Conservation (phyloP, 2,329 filamentous ascomycete species). For the Claviceps purpurea region DNA sequence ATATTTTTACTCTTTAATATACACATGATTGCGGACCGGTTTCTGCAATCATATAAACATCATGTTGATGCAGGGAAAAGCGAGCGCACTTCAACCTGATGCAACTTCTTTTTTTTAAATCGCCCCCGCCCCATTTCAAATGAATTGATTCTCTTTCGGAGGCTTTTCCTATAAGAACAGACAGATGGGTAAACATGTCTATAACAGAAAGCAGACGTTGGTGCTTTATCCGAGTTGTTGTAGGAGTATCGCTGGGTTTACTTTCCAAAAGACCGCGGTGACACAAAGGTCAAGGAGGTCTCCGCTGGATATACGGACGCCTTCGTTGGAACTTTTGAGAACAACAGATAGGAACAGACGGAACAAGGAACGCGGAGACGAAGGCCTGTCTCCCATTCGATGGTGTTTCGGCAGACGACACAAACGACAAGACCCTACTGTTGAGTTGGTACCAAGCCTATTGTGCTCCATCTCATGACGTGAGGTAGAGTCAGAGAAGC, state of each 20-base stretch:
- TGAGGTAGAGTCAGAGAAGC: slow-evolving; percentile 9
- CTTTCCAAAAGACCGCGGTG: not conserved
- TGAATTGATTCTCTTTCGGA: not conserved
- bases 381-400: not conserved
- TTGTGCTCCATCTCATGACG: slow-evolving; percentile 11
- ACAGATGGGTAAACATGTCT: not conserved
- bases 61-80: not conserved
- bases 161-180: not conserved
- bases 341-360: not conserved
- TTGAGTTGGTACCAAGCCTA: not conserved
- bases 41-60: slow-evolving; percentile 2
- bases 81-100: not conserved
- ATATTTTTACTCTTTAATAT: not conserved
- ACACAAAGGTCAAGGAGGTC: not conserved
- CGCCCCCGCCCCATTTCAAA: not conserved
- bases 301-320: not conserved
- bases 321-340: not conserved
- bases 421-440: not conserved
- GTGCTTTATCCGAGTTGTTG: not conserved
- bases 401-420: not conserved
- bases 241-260: not conserved
- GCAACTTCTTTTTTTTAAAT: not conserved
- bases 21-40: not conserved
- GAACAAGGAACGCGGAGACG: not conserved
- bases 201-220: not conserved